These are phyloP conservation scores for Syzygium grande DNA, from an alignment of 345 rosid genomes.

Conservation along the genomic window DNA sequence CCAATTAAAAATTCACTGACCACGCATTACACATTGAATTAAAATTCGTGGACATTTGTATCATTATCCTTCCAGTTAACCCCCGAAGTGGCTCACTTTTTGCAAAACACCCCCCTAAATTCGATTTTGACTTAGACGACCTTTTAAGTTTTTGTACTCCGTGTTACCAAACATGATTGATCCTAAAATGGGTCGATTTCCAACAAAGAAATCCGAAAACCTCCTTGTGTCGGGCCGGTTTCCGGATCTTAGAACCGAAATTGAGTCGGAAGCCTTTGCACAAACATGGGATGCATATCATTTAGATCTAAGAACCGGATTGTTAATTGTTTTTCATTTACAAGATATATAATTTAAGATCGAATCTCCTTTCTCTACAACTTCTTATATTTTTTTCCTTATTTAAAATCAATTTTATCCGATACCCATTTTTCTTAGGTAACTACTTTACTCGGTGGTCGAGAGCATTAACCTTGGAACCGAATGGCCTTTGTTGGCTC, in stretches of 20 bases:
- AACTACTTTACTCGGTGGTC: neutral
- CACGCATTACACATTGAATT: too few species aligned
- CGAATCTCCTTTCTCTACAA: neutral
- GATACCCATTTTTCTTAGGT: neutral
- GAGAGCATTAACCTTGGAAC: neutral
- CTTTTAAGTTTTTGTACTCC: neutral
- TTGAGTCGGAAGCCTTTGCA: accelerated
- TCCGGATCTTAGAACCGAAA: neutral
- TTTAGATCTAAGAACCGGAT: accelerated
- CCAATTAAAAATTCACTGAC: too few species aligned
- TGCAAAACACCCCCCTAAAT: neutral
- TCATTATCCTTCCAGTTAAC: neutral
- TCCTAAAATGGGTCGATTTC: neutral
- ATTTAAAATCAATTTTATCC: neutral
- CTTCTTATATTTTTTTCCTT: neutral
- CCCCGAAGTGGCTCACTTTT: neutral
- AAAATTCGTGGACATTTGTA: too few species aligned
- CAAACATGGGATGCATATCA: neutral
- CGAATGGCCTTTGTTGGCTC: too few species aligned
- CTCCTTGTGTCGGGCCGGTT: neutral
- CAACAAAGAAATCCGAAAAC: neutral
- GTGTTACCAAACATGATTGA: neutral
- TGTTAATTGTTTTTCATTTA: neutral
- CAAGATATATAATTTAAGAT: neutral
- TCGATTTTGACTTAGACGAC: neutral